These are phyloP conservation scores for Wallacemonas sp. DNA, from an alignment of 208 protist genomes.

Conservation along the genomic window DNA sequence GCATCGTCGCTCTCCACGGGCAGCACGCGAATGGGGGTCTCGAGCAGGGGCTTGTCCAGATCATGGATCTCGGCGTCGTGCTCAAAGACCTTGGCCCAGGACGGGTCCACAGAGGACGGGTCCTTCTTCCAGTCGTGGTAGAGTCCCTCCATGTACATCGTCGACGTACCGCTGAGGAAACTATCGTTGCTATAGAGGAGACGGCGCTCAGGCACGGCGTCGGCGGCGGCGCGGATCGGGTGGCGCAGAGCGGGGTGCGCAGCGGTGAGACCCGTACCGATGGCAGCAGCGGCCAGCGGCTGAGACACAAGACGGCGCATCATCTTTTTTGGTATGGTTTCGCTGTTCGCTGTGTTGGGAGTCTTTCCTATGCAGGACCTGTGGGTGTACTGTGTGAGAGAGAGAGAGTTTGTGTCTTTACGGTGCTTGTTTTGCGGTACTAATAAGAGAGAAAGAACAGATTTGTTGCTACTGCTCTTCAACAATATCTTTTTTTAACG, in stretches of 20 bases:
- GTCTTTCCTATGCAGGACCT: constrained; percentile 7
- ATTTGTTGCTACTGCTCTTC: too few species aligned
- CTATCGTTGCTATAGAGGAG: constrained; percentile 84
- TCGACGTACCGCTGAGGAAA: constrained; percentile 78
- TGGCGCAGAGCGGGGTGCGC: constrained; percentile 3
- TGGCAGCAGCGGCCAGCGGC: constrained; percentile 2
- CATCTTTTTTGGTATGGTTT: constrained; percentile 29
- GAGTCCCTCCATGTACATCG: constrained; percentile 85
- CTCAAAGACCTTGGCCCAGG: constrained; percentile 72
- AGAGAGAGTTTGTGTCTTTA: too few species aligned
- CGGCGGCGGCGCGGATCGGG: constrained; percentile 19
- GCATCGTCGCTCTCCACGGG: constrained; percentile 35
- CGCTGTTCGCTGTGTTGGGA: not conserved
- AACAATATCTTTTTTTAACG: too few species aligned
- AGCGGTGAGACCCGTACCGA: too few species aligned
- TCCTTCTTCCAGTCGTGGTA: constrained; percentile 83
- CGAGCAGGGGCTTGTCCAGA: constrained; percentile 61
- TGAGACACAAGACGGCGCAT: constrained; percentile 54
- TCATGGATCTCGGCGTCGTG: constrained; percentile 30
- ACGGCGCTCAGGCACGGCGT: constrained; percentile 38
- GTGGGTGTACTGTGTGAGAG: constrained; percentile 1
- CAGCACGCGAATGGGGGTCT: constrained; percentile 65
- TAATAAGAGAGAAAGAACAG: too few species aligned
- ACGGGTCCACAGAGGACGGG: constrained; percentile 71
- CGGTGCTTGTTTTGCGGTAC: too few species aligned